Evolutionary conservation across 768 basidiomycete species (phyloP).

Genomic region (Boletus tomentosulus): DNA sequence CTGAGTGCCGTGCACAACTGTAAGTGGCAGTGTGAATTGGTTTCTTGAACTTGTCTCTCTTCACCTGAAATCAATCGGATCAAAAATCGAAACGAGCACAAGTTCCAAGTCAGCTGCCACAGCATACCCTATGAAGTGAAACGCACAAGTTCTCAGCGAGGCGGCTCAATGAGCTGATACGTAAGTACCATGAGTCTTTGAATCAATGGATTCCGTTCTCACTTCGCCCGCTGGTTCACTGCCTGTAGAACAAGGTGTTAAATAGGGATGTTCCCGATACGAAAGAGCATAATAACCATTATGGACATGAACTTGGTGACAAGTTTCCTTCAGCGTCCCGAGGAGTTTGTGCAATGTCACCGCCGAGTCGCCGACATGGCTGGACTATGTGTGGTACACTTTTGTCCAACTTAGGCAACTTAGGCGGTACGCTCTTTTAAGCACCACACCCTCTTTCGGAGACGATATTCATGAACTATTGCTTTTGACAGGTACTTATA

Average conservation of each 20-base stretch:
- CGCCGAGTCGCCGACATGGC: background rate
- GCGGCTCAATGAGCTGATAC: background rate
- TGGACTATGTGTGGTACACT: background rate
- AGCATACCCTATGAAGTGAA: background rate
- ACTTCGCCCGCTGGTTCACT: background rate
- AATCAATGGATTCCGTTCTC: background rate
- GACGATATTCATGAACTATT: background rate
- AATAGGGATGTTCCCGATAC: background rate
- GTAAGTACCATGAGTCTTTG: background rate
- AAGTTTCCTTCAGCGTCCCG: no score
- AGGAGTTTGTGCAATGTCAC: no score
- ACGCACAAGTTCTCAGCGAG: background rate
- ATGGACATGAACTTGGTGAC: background rate
- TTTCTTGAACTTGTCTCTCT: background rate
- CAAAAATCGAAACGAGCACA: background rate
- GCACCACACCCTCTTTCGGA: background rate
- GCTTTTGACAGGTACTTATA: background rate
- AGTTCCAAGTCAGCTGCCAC: background rate
- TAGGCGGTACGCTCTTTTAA: slow-evolving; percentile 1
- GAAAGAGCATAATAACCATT: background rate
- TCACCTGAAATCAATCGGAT: background rate
- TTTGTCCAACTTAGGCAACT: background rate
- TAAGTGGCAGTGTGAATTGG: slow-evolving; percentile 7
- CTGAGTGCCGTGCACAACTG: no score
- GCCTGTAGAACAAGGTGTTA: background rate